Conservation (phyloP, 257 asterid genomes). For the Nicotiana tomentosiformis region DNA sequence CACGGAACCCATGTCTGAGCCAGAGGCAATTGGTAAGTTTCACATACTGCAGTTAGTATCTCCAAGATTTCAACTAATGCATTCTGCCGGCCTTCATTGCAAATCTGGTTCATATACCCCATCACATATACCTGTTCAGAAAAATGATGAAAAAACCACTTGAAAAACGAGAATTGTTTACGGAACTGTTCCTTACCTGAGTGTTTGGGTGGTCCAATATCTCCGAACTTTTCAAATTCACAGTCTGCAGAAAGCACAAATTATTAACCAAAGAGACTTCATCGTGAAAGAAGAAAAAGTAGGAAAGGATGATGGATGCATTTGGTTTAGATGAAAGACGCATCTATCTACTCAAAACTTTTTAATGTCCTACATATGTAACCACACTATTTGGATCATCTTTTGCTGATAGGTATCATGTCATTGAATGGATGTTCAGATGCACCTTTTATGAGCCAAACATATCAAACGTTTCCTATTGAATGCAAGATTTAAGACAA, state of each 20-base stretch:
- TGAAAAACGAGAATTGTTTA: background rate
- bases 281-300: background rate
- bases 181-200: conserved; percentile 40
- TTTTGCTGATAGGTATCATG: background rate
- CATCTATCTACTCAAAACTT: background rate
- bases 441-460: background rate
- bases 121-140: conserved; percentile 12
- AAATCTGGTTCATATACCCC: conserved; percentile 42
- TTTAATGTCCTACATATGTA: background rate
- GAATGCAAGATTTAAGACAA: background rate
- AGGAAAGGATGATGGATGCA: background rate
- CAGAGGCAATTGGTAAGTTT: conserved; percentile 20
- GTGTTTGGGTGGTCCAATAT: conserved; percentile 66
- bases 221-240: conserved; percentile 80
- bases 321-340: background rate
- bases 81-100: conserved; percentile 81
- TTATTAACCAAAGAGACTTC: conserved; percentile 4
- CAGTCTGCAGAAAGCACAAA: conserved; percentile 67
- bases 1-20: conserved; percentile 26
- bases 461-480: background rate
- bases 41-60: conserved; percentile 12
- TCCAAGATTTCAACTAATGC: conserved; percentile 17
- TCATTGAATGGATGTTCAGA: background rate
- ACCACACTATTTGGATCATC: background rate
- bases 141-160: conserved; percentile 7